Conservation (phyloP, 2,329 filamentous ascomycete genomes). For the Arachnomyces sp. region DNA sequence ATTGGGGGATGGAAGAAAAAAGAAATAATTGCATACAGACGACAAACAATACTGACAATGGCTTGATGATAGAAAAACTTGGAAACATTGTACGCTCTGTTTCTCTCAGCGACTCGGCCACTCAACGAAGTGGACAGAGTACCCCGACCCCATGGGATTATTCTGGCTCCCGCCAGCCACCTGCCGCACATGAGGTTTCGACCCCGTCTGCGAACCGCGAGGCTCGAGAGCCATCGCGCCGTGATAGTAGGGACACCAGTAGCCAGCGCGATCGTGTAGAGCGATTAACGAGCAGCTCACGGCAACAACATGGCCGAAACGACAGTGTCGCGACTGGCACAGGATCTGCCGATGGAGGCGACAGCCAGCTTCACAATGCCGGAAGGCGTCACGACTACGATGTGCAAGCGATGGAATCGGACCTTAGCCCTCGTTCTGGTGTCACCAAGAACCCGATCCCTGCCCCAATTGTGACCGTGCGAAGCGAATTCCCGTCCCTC, state of each 20-base stretch:
- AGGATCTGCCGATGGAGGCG: conserved; percentile 72
- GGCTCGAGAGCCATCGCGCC: conserved; percentile 23
- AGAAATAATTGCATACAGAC: not conserved
- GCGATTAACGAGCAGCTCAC: conserved; percentile 32
- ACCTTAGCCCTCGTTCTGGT: conserved; percentile 59
- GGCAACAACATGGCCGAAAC: conserved; percentile 57
- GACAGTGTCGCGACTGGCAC: conserved; percentile 68
- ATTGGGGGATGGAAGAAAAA: not conserved
- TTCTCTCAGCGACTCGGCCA: conserved; percentile 55
- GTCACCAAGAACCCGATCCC: conserved; percentile 79
- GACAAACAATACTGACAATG: conserved; percentile 1
- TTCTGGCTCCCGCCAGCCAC: conserved; percentile 14
- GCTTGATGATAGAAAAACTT: conserved; percentile 65
- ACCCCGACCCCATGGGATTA: conserved; percentile 56
- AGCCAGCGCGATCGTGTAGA: conserved; percentile 39
- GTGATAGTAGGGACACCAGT: conserved; percentile 34
- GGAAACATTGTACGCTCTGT: conserved; percentile 84
- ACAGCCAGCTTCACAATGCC: conserved; percentile 58
- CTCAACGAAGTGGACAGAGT: conserved; percentile 40
- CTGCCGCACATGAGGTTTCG: conserved; percentile 2
- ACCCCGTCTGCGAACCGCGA: conserved; percentile 20
- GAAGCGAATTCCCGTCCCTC: conserved; percentile 93
- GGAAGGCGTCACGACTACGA: conserved; percentile 85
- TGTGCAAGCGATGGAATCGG: conserved; percentile 89
- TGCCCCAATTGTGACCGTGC: conserved; percentile 80